phyloP scores from a whole-genome alignment of 345 rosid species.

The Zanthoxylum bungeanum region DNA sequence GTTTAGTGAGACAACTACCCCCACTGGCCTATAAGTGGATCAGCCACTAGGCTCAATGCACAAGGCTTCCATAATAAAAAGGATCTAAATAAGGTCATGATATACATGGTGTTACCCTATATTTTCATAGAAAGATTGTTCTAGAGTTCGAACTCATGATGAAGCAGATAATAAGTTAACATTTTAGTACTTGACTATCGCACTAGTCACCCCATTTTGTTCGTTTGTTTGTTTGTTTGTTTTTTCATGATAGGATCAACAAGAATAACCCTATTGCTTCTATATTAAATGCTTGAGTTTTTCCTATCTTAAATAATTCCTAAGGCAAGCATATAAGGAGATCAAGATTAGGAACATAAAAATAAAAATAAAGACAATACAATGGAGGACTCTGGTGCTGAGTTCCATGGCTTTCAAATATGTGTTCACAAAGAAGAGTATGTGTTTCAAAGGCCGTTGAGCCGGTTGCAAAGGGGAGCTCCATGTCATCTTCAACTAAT shows the following conservation, averaged over 20 bases:
- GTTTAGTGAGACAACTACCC: too few species aligned
- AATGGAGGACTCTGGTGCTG: constrained; percentile 46
- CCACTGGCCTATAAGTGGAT: too few species aligned
- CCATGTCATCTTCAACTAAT: constrained; percentile 57
- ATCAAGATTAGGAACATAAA: neutral
- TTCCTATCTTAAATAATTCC: neutral
- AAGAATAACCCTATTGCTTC: neutral
- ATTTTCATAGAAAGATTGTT: too few species aligned
- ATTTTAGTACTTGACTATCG: too few species aligned
- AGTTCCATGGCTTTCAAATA: constrained; percentile 62
- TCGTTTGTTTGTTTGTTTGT: too few species aligned
- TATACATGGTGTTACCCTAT: too few species aligned
- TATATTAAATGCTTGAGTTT: neutral
- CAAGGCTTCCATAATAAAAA: too few species aligned
- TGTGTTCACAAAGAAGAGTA: constrained; percentile 47
- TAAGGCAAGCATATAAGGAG: neutral
- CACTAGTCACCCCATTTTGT: too few species aligned
- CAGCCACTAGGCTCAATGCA: too few species aligned
- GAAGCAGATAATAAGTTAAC: too few species aligned
- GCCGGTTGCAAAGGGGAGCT: constrained; percentile 55
- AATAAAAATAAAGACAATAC: neutral
- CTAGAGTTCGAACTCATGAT: too few species aligned
- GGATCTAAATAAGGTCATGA: too few species aligned
- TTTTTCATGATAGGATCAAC: neutral
- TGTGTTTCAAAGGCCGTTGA: constrained; percentile 45